Percentiles rank a stretch among this genome's conserved stretches.
phyloP scores from a whole-genome alignment of 306 rosid species.

The Sicyos baderoa region DNA sequence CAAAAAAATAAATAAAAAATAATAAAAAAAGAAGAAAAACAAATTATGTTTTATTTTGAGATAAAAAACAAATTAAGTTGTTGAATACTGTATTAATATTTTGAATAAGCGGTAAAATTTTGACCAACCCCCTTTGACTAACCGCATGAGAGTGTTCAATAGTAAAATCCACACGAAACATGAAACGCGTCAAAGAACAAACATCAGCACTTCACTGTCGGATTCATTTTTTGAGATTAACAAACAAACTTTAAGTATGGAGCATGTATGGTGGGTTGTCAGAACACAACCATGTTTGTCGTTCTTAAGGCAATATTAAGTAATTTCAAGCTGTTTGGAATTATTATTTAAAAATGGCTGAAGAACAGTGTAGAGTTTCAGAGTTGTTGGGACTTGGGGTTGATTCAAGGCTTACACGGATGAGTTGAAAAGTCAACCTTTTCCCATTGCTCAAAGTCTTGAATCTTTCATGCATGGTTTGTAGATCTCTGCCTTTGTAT shows the following conservation, averaged over 20 bases:
- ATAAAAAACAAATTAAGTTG: no score
- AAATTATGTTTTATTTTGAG: no score
- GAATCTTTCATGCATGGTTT: not conserved
- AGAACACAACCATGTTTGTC: not conserved
- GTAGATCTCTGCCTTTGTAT: not conserved
- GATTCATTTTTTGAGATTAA: no score
- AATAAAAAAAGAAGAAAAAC: no score
- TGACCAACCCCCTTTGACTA: no score
- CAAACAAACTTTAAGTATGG: not conserved
- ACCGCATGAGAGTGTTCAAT: no score
- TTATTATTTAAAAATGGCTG: not conserved
- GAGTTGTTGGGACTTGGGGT: not conserved
- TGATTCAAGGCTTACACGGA: not conserved
- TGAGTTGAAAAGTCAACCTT: conserved; percentile 14
- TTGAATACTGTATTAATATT: no score
- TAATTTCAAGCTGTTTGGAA: not conserved
- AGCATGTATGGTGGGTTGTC: not conserved
- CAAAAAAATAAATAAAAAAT: no score
- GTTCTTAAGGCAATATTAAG: conserved; percentile 3
- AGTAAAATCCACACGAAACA: no score
- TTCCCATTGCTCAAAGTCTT: conserved; percentile 9
- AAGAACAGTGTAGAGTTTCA: not conserved
- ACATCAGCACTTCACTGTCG: not conserved
- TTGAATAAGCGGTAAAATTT: no score
- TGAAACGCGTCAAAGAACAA: conserved; percentile 14